Conservation (phyloP, 352 stramenopile genomes). For the Phytophthora fragariae region DNA sequence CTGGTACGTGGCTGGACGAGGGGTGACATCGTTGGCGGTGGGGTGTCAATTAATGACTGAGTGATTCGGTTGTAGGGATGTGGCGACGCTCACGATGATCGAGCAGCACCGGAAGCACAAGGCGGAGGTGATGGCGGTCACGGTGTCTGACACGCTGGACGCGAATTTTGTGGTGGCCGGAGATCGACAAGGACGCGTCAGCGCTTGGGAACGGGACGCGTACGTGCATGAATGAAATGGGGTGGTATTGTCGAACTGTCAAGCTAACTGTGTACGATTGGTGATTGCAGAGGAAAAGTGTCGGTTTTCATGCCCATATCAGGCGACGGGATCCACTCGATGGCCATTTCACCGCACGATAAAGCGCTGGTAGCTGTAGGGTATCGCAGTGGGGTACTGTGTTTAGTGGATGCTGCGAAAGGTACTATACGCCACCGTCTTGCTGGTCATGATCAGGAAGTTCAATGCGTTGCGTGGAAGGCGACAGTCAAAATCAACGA, state of each 20-base stretch:
- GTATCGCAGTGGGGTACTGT: slow-evolving; percentile 73
- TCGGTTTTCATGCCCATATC: slow-evolving; percentile 55
- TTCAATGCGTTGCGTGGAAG: slow-evolving; percentile 67
- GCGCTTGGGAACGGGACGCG: slow-evolving; percentile 63
- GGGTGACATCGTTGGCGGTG: background rate
- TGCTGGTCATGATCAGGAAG: slow-evolving; percentile 75
- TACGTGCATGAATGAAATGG: slow-evolving; percentile 34
- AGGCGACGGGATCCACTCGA: slow-evolving; percentile 61
- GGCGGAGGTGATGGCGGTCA: slow-evolving; percentile 60
- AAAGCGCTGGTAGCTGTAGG: slow-evolving; percentile 69
- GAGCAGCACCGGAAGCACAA: slow-evolving; percentile 78
- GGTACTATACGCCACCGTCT: slow-evolving; percentile 50
- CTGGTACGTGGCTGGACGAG: slow-evolving; percentile 47
- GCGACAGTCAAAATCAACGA: background rate
- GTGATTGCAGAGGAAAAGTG: slow-evolving; percentile 46
- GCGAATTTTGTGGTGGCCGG: slow-evolving; percentile 61
- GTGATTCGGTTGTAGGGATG: slow-evolving; percentile 49
- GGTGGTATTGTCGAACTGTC: background rate
- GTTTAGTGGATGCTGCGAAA: slow-evolving; percentile 54
- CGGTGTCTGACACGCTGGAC: slow-evolving; percentile 38
- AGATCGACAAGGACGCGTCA: slow-evolving; percentile 69
- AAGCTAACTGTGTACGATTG: slow-evolving; percentile 8
- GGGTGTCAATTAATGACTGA: background rate
- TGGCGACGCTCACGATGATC: slow-evolving; percentile 49
- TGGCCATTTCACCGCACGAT: slow-evolving; percentile 61